Evolutionary conservation across 108 stramenopile genomes (phyloP), one percentile per base, ranked within the genome.

Genomic region (Nannochloropsis salina): DNA sequence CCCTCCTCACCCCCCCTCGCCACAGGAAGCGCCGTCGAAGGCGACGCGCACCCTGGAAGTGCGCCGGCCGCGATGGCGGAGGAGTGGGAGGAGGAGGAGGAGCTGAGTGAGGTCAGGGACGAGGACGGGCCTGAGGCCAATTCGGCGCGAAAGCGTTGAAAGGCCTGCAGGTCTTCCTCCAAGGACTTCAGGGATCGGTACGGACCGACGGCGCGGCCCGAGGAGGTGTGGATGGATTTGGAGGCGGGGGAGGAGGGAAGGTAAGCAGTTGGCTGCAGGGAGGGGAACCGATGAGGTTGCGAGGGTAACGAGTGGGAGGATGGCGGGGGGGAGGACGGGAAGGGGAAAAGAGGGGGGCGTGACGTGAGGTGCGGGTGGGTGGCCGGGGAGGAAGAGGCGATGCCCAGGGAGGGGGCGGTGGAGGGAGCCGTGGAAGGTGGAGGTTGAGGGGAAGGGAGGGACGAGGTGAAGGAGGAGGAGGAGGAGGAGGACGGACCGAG

Each of bases 391-490:
- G 40, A 42, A 2, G 43, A 51, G 5, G 20, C 3, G 44, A 81
- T 44, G n/a, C 81, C 85, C 43, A 80, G 81, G 44, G 40, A 81
- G 42, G 80, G 81, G 8, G 44, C 80, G 80, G 41, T 85, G 40
- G 80, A 44, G 15, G 41, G 80, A 31, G 80, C 47, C 80, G 44
- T 85, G 21, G 85, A 85, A 18, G 85, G 22, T 21, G 47, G 85
- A 42, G 80, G 15, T 44, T 43, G 80, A 45, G 43, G 22, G 44
- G 82, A 44, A 11, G 86, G 51, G 12, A 44, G 22, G 12, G 82
- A 47, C 20, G 42, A 44, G 2, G 86, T 51, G 9, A 82, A 83
- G 5, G 82, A 82, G 44, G 82, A 82, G 8, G 81, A 82, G 8
- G 81, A 45, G 41, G 80, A 80, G 3, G 80, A 80, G 2, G 79